Evolutionary conservation across 108 stramenopile genomes (phyloP), one percentile per base, ranked within the genome.

Genomic region (Cyclotella atomus): DNA sequence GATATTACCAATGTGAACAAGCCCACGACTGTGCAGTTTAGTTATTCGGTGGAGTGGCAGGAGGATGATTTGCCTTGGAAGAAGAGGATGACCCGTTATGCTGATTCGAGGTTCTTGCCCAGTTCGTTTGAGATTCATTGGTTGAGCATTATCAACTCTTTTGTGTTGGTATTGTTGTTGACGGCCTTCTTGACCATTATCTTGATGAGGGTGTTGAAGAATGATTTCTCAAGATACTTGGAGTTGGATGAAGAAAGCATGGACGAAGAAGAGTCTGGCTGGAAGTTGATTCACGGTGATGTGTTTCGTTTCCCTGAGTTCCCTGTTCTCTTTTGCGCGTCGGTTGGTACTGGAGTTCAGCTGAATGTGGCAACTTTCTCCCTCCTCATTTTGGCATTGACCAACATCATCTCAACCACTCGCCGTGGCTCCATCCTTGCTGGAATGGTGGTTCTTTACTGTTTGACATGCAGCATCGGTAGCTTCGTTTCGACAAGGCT

Each of bases 211-310:
- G 91, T 98, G 17, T 83, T 99, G 68, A 97, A 97, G 80, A 98
- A 98, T 71, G 99, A 99, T 73, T 97, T 98, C 70, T 87, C 95
- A 21, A 83, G 94, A 12, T 98, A 98, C 83, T 94, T 98, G 95
- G 94, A 96, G 38, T 79, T 95, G 19, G 99, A 98, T 64, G 92
- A 96, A 56, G 96, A 95, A 32, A 81, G 89, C 7, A 78, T 96
- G 60, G 95, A 91, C 32, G 98, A 99, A 80, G 97, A 97, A 75
- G 98, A 97, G 85, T 93, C 96, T 6, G 98, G 98, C 25, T 99
- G 99, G 99, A 99, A 99, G 71, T 87, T 98, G 12, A 92, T 99
- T 70, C 96, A 98, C 70, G 98, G 96, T 0, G 97, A 98, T 67
- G 99, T 99, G 23, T 99, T 99, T 73, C 97, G 98, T 28, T 88